Percentiles rank a stretch among this genome's conserved stretches.
Conservation (phyloP, 257 asterid genomes). For the Rhazya stricta region DNA sequence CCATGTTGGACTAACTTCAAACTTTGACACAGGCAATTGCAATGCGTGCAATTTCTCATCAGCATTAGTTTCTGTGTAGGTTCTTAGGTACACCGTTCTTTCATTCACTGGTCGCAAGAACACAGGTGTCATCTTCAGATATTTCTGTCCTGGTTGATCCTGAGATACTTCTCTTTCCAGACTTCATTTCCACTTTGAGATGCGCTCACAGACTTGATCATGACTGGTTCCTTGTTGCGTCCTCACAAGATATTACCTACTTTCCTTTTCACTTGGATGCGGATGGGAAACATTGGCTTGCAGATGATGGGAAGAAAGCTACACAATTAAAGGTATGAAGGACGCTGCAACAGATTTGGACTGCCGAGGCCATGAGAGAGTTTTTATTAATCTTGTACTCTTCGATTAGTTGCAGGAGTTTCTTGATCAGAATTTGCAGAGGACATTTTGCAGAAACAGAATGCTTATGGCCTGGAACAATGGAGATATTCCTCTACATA, state of each 20-base stretch:
- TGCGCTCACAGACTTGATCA: slow-evolving; percentile 76
- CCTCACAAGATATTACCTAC: slow-evolving; percentile 39
- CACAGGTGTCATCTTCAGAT: slow-evolving; percentile 68
- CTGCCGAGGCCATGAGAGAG: slow-evolving; percentile 15
- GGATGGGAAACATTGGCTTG: slow-evolving; percentile 49
- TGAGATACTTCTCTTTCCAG: slow-evolving; percentile 60
- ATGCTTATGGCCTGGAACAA: slow-evolving; percentile 89
- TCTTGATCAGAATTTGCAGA: slow-evolving; percentile 25
- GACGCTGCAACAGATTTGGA: slow-evolving; percentile 19
- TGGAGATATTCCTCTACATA: slow-evolving; percentile 77
- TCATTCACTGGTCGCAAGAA: slow-evolving; percentile 90
- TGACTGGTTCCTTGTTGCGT: slow-evolving; percentile 76
- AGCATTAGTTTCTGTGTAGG: slow-evolving; percentile 35
- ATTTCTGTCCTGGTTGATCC: slow-evolving; percentile 71
- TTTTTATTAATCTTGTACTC: slow-evolving; percentile 19
- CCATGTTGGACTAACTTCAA: not conserved
- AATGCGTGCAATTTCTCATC: slow-evolving; percentile 11
- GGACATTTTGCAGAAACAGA: slow-evolving; percentile 35
- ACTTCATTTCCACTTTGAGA: slow-evolving; percentile 55
- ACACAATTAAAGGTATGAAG: slow-evolving; percentile 45
- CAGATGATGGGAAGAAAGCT: slow-evolving; percentile 41
- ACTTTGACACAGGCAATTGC: not conserved
- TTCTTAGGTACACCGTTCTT: slow-evolving; percentile 75
- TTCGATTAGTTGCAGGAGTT: slow-evolving; percentile 69
- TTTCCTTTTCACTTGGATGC: slow-evolving; percentile 56